Evolutionary conservation across 179 eudicot genomes (phyloP).

Genomic region (Drosera spatulata): DNA sequence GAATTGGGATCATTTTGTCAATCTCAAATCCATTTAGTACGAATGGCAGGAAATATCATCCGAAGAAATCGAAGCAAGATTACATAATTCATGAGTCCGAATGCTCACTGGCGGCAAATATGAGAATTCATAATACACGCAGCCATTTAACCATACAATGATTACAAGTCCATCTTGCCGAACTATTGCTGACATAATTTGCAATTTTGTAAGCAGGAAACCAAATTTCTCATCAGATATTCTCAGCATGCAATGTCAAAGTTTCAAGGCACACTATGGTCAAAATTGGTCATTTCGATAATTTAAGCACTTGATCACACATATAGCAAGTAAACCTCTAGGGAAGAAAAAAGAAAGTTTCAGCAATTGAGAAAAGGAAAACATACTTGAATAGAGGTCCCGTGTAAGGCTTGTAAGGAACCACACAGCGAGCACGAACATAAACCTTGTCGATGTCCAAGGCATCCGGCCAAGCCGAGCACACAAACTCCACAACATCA

Average conservation of each 20-base stretch:
- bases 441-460: constrained; percentile 53
- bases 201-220: too few species aligned
- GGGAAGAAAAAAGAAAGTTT: background rate
- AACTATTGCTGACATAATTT: too few species aligned
- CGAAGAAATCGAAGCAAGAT: background rate
- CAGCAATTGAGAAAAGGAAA: background rate
- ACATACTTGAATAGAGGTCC: constrained; percentile 76
- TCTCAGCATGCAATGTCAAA: too few species aligned
- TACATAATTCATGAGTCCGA: too few species aligned
- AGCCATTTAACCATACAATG: too few species aligned
- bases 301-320: background rate
- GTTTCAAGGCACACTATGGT: too few species aligned
- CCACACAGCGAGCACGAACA: constrained; percentile 32
- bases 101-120: too few species aligned
- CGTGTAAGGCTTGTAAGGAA: constrained; percentile 31
- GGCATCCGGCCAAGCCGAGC: constrained; percentile 79
- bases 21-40: background rate
- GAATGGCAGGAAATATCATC: background rate
- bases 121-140: too few species aligned
- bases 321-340: background rate
- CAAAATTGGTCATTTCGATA: too few species aligned
- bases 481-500: constrained; percentile 57
- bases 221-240: too few species aligned
- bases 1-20: background rate
- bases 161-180: too few species aligned